A percentile compares a stretch with the other conserved stretches of the same genome.
phyloP scores from a whole-genome alignment of 495 filamentous ascomycete genomes.

The Lasiosphaeria miniovina region DNA sequence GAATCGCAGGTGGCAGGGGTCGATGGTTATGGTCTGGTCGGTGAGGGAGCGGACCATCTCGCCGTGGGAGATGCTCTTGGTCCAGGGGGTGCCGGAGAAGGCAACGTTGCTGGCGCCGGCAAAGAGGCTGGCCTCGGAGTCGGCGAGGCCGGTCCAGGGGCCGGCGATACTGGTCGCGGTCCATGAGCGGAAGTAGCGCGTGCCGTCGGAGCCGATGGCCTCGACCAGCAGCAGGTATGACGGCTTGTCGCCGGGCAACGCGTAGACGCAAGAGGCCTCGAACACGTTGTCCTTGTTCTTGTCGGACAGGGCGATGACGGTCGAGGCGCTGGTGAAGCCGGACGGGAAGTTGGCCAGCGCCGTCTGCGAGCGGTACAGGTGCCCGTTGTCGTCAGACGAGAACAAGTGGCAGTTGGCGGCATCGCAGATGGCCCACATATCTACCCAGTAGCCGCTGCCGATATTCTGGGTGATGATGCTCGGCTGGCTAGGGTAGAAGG shows the following conservation, averaged over 20 bases:
- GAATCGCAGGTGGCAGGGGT: conserved; percentile 19
- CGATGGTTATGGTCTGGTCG: conserved; percentile 24
- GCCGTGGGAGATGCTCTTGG: conserved; percentile 29
- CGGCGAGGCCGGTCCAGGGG: conserved; percentile 19
- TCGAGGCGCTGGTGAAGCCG: conserved; percentile 18
- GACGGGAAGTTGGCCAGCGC: conserved; percentile 17
- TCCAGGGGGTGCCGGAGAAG: conserved; percentile 23
- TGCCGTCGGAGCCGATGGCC: conserved; percentile 18
- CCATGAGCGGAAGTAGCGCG: conserved; percentile 26
- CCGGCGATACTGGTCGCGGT: conserved; percentile 20
- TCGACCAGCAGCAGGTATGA: conserved; percentile 25
- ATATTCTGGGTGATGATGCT: conserved; percentile 21
- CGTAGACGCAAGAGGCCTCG: conserved; percentile 25
- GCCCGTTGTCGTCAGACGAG: conserved; percentile 29
- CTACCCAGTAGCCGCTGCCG: conserved; percentile 26
- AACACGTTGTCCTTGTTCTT: conserved; percentile 15
- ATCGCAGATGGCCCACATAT: conserved; percentile 33
- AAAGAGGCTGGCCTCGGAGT: conserved; percentile 23
- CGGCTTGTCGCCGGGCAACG: conserved; percentile 10
- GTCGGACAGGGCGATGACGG: conserved; percentile 22
- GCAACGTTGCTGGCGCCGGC: conserved; percentile 23
- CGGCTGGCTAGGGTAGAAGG: conserved; percentile 22
- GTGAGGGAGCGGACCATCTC: conserved; percentile 18
- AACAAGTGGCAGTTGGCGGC: conserved; percentile 21
- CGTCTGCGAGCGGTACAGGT: conserved; percentile 26